Conservation (phyloP, 2,329 filamentous ascomycete genomes). For the Beauveria scarabaeidicola region DNA sequence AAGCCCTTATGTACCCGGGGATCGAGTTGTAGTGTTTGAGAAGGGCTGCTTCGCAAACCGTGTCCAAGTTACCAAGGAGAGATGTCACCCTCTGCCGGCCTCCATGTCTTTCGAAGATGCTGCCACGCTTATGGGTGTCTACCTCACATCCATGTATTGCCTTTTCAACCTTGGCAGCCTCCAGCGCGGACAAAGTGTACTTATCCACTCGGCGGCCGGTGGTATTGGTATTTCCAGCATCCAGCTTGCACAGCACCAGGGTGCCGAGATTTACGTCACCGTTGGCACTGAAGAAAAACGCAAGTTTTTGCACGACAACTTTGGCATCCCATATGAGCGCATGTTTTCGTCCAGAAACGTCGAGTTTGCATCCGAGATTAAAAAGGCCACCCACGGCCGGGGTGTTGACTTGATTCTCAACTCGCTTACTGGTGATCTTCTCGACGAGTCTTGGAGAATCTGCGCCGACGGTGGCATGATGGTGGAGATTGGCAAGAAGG, state of each 20-base stretch:
- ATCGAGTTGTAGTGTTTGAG: constrained; percentile 15
- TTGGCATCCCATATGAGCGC: constrained; percentile 20
- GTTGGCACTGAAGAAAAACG: constrained; percentile 22
- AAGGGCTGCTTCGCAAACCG: not conserved
- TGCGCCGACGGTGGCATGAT: constrained; percentile 27
- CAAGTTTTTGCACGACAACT: constrained; percentile 19
- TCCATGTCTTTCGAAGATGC: constrained; percentile 26
- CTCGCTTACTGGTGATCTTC: constrained; percentile 23
- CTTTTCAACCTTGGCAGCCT: constrained; percentile 19
- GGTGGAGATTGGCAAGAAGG: constrained; percentile 25
- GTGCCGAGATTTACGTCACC: constrained; percentile 22
- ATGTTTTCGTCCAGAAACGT: constrained; percentile 24
- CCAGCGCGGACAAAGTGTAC: constrained; percentile 22
- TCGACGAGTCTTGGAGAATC: constrained; percentile 25
- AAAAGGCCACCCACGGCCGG: constrained; percentile 17
- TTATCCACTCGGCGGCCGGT: constrained; percentile 27
- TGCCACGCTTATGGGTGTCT: constrained; percentile 24
- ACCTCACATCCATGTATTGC: constrained; percentile 19
- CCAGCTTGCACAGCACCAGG: constrained; percentile 18
- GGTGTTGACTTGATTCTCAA: constrained; percentile 30
- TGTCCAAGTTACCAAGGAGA: not conserved
- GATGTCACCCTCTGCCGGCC: constrained; percentile 23
- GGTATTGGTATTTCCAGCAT: constrained; percentile 25
- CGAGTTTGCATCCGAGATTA: constrained; percentile 22
- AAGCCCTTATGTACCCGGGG: constrained; percentile 10